Base-by-base conservation (phyloP, 2,329 filamentous ascomycete species). In the Penicillium sp. region DNA sequence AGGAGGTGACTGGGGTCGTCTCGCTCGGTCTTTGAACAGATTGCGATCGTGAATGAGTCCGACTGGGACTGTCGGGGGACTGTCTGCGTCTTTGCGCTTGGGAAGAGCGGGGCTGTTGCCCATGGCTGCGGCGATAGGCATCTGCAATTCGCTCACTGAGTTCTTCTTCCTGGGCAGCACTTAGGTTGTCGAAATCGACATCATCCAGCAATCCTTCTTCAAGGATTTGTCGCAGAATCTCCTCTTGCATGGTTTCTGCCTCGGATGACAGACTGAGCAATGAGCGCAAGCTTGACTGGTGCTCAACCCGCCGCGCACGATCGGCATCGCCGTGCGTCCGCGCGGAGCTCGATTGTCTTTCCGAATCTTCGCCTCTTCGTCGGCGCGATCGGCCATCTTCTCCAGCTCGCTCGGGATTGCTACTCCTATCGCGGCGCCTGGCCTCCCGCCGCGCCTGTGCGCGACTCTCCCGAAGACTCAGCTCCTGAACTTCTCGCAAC, bases 131-230 rank as follows among this genome's bases (percentile, higher is more conserved):
- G 60, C 91, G 83, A 71, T 96, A 97, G 1, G 92, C 92, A 70
- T 96, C 91, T 1, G 93, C 93, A 68, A 98, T 97, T 61, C 90
- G 88, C 71, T 94, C 90, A 65, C 91, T 96, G 16, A 98, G 86
- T 71, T 96, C 92, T 70, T 97, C 93, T 72, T 97, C 92, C 70
- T 93, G 91, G 52, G 82, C 86, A 16, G 92, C 83, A 64, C 94
- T 93, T 57, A 97, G 87, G 65, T 93, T 93, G 70, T 95, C 91
- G 58, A 97, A 80, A 72, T 97, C 93, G 51, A 97, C 87, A 19
- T 92, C 93, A 70, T 97, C 92, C 37, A 97, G 78, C 22, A 97
- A 79, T 0, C 94, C 93, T 71, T 97, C 92, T 65, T 94, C 89
- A 67, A 93, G 85, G 61, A 96, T 97, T 73, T 96, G 92, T 46